Evolutionary conservation across 2,329 filamentous ascomycete species (phyloP), one percentile per base, ranked within the genome.

Genomic region (Calonectria leucothoes): DNA sequence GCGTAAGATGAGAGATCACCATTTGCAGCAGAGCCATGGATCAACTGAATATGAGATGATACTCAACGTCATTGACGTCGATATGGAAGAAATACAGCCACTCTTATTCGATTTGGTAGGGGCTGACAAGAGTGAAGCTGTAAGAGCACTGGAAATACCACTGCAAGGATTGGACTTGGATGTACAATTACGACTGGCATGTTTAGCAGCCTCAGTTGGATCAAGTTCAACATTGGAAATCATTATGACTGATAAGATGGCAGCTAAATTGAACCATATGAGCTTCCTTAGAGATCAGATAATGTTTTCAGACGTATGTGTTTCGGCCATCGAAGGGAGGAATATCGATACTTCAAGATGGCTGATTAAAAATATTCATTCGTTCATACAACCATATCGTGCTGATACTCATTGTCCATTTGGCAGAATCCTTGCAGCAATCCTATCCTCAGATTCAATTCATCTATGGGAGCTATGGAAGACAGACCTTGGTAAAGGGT

Each of bases 1-100:
- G 3, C 64, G 74, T 4, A 75, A 70, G 48, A 78, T 79, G 77
- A 70, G 77, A 27, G 75, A 79, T 64, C 59, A 74, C 4, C 80
- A 81, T 59, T 33, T 77, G 23, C 68, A 76, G 48, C 49, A 37
- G 2, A 55, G 23, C 20, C 74, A 80, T 29, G 33, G 23, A 23
- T 37, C 27, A 5, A 33, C 52, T 2, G 65, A 59, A 23, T 14
- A 23, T 45, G n/a, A n/a, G 7, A 11, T 3, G n/a, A 25, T 12
- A 2, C 10, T 48, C 20, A n/a, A 48, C 3, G 23, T 15, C 5
- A 25, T 12, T 8, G n/a, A 48, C 11, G 11, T 48, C 5, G 10
- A 48, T 25, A 25, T 8, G n/a, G 48, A 66, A 8, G 63, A 66
- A 31, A 52, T 27, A 8, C 27, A n/a, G 29, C 20, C 63, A 4